Evolutionary conservation across 192 early-diverging fungal species (phyloP).

Genomic region (Coemansia sp.): DNA sequence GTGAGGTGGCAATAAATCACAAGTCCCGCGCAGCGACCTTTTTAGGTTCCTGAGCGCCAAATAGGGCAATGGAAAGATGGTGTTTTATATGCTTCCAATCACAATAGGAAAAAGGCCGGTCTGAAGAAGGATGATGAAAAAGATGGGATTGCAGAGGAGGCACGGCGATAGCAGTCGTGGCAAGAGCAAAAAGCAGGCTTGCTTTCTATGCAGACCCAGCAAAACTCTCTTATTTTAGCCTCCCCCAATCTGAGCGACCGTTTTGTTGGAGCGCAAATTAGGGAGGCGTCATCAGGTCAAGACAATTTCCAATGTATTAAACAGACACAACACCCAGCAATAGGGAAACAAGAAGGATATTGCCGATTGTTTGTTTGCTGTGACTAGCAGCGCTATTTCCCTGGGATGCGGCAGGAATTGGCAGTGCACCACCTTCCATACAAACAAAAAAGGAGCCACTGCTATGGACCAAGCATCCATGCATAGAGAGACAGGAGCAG

Average conservation of each 20-base stretch:
- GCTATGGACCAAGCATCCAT: background rate
- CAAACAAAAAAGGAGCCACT: background rate
- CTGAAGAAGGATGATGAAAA: background rate
- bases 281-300: slow-evolving; percentile 3
- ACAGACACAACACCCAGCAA: background rate
- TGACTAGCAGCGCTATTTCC: too few relatives aligned
- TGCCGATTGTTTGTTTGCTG: too few relatives aligned
- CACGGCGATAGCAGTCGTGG: too few relatives aligned
- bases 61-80: background rate
- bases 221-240: background rate
- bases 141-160: too few relatives aligned
- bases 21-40: background rate
- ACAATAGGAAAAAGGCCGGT: background rate
- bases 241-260: background rate
- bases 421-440: too few relatives aligned
- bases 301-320: slow-evolving; percentile 3
- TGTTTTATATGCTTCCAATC: background rate
- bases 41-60: background rate
- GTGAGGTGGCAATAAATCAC: slow-evolving; percentile 2
- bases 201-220: too few relatives aligned
- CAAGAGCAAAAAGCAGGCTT: too few relatives aligned
- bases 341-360: too few relatives aligned
- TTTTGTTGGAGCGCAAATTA: too few relatives aligned
- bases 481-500: background rate
- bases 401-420: too few relatives aligned